These are phyloP conservation scores for Cucurbitaria berberidis DNA, from an alignment of 2,329 filamentous ascomycete genomes.

Conservation along the genomic window DNA sequence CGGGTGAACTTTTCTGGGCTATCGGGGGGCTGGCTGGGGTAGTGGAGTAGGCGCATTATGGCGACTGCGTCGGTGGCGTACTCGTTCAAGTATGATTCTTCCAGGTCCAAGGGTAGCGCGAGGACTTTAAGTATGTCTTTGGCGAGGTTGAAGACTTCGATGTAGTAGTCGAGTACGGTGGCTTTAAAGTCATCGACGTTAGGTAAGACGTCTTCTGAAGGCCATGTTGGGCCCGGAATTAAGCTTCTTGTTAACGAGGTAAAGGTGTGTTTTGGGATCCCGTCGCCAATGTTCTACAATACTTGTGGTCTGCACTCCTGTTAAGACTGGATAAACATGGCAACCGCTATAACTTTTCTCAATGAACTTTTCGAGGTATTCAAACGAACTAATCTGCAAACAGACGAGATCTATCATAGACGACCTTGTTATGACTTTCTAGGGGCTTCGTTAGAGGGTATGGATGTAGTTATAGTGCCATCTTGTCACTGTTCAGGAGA, in stretches of 20 bases:
- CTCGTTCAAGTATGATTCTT: conserved; percentile 47
- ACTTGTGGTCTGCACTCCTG: no score
- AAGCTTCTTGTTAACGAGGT: conserved; percentile 48
- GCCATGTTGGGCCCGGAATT: conserved; percentile 53
- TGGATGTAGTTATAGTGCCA: no score
- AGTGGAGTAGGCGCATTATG: conserved; percentile 53
- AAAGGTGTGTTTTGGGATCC: conserved; percentile 48
- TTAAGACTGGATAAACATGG: no score
- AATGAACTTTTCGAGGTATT: no score
- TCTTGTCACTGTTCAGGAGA: no score
- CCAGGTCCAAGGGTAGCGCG: conserved; percentile 50
- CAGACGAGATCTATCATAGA: no score
- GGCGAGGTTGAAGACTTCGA: conserved; percentile 47
- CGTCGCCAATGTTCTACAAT: conserved; percentile 53
- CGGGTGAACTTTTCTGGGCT: conserved; percentile 46
- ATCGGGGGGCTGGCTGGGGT: conserved; percentile 50
- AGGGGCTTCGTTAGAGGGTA: no score
- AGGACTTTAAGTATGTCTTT: conserved; percentile 52
- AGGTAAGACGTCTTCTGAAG: conserved; percentile 21
- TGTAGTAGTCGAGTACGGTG: conserved; percentile 52
- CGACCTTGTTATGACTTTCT: no score
- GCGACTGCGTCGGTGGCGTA: conserved; percentile 48
- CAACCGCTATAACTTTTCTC: no score
- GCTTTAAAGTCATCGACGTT: conserved; percentile 44
- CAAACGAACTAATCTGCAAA: no score